Base-by-base conservation (phyloP, 257 asterid species). In the Coffea canephora region DNA sequence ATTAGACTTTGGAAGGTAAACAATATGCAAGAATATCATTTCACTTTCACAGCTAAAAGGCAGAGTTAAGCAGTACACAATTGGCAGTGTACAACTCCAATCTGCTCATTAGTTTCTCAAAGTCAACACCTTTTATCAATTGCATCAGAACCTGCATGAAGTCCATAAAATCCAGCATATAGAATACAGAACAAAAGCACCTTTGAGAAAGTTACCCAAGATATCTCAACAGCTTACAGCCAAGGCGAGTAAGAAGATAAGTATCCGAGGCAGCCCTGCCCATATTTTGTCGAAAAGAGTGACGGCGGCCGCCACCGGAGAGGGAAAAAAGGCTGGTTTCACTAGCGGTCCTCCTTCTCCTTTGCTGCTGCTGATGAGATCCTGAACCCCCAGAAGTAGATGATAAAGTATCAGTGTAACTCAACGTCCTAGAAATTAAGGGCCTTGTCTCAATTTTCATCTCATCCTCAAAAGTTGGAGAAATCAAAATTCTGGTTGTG, bases 341-440 rank as follows among this genome's bases (percentile, higher is more conserved):
- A 79, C 98, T 91, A 11, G 86, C 87, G 54, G 68, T 80, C 76
- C 98, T 90, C 75, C 98, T 88, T 79, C 97, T 85, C 76, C 93
- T 84, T 81, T 89, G 89, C 87, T 89, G 83, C 87, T 92, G 86
- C 84, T 83, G 87, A 73, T 79, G 62, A 9, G 85, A 71, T 79
- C 76, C 87, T 39, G 75, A 77, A 65, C 62, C 27, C 14, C 69
- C 61, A 61, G 78, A 52, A 18, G 79, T 55, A 45, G 66, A 39
- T 1, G 81, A 43, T 21, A 78, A 8, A 6, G 71, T 25, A 48
- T 71, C 87, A 25, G 88, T 78, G 81, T 81, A 88, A 74, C 97
- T 95, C 19, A 75, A 81, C 23, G 96, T 66, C 72, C 94, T 91
- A 19, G 93, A 65, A 73, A 95, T 82, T 27, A 93, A 87, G 71